Base-by-base conservation (phyloP, 441 rosid genomes). In the Mallotus japonicus region DNA sequence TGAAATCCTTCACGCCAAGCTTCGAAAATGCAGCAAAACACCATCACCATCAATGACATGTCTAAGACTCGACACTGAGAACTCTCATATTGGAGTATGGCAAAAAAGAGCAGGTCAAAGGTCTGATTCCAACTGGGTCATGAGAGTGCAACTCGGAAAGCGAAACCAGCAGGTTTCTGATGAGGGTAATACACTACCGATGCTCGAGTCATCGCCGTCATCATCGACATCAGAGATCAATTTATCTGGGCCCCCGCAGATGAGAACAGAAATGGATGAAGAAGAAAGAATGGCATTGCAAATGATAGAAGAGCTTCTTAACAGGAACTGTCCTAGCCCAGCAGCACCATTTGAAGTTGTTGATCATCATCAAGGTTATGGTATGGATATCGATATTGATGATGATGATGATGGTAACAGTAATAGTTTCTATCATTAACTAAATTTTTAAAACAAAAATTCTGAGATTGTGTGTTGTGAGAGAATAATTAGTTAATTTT, bases 271-370 rank as follows among this genome's bases (percentile, higher is more conserved):
- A 34, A 73, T 81, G 79, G 89, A 81, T 68, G 94, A 90, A 64
- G 98, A 93, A 64, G 87, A 91, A 74, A 86, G 82, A 70, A 77
- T 81, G 44, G 92, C 97, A 46, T 42, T 93, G 85, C 96, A 93
- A 77, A 93, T 93, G 98, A 91, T 91, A 50, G 97, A 93, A 77
- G 98, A 93, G 77, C 87, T 91, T 49, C 93, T 93, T 24, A 89
- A 88, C 62, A 75, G 84, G 77, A 87, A 85, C 67, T 90, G 81
- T 60, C 85, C 90, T 24, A 78, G 80, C 49, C 83, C 86, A 34
- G 40, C 40, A 34, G 40, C 5, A 61, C 56, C 83, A 16, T 73
- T 64, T 69, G 84, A 64, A 24, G 60, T 44, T 56, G 73, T 67
- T 42, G 80, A 67, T 34, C 40, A 34, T 24, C 67, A 49, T 19